Conservation (phyloP, 345 rosid genomes). For the Murraya paniculata region DNA sequence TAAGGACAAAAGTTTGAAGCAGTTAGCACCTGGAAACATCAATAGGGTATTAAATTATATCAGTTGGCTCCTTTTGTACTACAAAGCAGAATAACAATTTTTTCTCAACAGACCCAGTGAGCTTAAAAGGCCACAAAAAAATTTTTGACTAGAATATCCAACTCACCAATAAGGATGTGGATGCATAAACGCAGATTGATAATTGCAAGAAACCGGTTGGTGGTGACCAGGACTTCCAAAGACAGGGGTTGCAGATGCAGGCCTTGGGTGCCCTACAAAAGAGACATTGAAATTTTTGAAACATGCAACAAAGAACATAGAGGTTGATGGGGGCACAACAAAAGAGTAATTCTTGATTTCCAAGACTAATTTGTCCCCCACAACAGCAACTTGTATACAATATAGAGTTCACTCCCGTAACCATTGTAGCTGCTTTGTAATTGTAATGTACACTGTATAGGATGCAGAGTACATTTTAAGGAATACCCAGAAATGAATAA, state of each 20-base stretch:
- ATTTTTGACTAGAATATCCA: neutral
- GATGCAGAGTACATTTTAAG: too few relatives aligned
- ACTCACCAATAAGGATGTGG: constrained; percentile 33
- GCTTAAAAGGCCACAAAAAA: neutral
- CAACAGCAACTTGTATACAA: too few relatives aligned
- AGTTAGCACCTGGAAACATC: neutral
- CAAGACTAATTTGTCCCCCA: neutral
- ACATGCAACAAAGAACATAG: neutral
- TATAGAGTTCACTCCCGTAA: neutral
- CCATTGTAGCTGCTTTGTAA: neutral
- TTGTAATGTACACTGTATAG: neutral
- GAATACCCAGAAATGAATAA: neutral
- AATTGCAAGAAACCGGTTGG: constrained; percentile 21
- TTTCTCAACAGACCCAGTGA: neutral
- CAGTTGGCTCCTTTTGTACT: neutral
- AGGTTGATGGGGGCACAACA: neutral
- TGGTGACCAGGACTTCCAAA: constrained; percentile 14
- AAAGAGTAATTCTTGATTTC: neutral
- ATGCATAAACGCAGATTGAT: constrained; percentile 26
- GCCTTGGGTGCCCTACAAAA: constrained; percentile 21
- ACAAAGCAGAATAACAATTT: neutral
- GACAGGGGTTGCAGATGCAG: constrained; percentile 19
- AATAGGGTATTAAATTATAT: neutral
- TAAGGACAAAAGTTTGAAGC: neutral
- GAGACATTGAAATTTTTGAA: neutral